These are phyloP conservation scores for Phytophthora syringae DNA, from an alignment of 352 stramenopile genomes.

Conservation along the genomic window DNA sequence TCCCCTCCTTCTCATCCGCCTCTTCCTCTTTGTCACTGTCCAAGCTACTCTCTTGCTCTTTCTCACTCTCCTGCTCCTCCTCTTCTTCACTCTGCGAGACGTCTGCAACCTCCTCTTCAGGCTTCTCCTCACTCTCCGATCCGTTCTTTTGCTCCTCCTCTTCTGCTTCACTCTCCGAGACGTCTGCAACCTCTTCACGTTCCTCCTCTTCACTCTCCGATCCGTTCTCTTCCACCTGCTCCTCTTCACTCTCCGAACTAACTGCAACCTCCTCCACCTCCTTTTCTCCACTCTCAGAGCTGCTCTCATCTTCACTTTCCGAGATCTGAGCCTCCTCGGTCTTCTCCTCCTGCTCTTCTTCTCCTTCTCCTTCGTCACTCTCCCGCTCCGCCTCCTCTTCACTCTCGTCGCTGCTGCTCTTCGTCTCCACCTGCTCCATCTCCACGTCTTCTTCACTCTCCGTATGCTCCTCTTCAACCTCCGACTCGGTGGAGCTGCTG, in stretches of 20 bases:
- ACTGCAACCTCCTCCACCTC: too few relatives aligned
- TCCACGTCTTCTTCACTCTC: not conserved
- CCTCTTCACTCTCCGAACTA: conserved; percentile 11
- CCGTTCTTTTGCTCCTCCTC: not conserved
- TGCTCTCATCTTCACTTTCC: conserved; percentile 4
- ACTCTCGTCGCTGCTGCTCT: not conserved
- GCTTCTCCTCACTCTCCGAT: not conserved
- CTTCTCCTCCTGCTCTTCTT: not conserved
- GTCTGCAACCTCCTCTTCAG: not conserved
- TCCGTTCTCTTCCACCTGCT: not conserved
- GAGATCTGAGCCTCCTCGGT: not conserved
- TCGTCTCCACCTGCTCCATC: conserved; percentile 7
- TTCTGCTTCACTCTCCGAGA: conserved; percentile 1
- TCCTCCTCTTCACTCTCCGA: conserved; percentile 11
- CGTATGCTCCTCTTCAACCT: not conserved
- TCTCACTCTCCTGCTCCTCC: not conserved
- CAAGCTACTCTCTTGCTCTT: not conserved
- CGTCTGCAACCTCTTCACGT: not conserved
- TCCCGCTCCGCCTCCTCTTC: not conserved
- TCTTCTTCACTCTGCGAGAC: conserved; percentile 5
- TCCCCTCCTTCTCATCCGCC: not conserved
- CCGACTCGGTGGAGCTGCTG: not conserved
- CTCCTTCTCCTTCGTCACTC: conserved; percentile 1
- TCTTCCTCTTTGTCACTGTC: not conserved
- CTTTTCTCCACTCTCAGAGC: conserved; percentile 8